phyloP scores from a whole-genome alignment of 2,329 filamentous ascomycete genomes.

The Dryadomyces quercus-mongolicae region DNA sequence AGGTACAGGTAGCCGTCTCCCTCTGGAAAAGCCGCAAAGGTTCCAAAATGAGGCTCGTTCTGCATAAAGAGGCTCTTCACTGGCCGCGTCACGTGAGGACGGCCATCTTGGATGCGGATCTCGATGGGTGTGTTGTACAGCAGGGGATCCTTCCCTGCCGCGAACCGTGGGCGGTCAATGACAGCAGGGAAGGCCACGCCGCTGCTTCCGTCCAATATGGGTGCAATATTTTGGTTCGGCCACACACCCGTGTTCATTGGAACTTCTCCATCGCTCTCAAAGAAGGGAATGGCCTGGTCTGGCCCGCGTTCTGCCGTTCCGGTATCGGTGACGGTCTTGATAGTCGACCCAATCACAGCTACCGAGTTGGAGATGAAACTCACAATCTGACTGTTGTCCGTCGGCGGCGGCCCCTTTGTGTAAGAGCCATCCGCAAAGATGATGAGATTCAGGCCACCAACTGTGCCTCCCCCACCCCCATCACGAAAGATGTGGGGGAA shows the following conservation, averaged over 20 bases:
- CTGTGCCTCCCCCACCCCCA: slow-evolving; percentile 12
- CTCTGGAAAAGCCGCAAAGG: slow-evolving; percentile 5
- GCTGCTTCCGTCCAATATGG: background rate
- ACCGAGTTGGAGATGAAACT: slow-evolving; percentile 12
- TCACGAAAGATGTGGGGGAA: slow-evolving; percentile 12
- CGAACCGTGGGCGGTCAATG: slow-evolving; percentile 9
- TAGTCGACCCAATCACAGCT: slow-evolving; percentile 4
- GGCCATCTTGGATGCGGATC: slow-evolving; percentile 6
- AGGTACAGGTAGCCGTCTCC: slow-evolving; percentile 9
- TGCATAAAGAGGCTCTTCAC: slow-evolving; percentile 5
- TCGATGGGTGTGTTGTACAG: slow-evolving; percentile 11
- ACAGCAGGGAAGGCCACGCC: slow-evolving; percentile 10
- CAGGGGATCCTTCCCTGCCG: slow-evolving; percentile 4
- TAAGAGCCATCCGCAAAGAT: slow-evolving; percentile 12
- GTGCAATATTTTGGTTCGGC: slow-evolving; percentile 12
- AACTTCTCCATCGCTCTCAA: slow-evolving; percentile 5
- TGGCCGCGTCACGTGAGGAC: slow-evolving; percentile 1
- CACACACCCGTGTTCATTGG: slow-evolving; percentile 5
- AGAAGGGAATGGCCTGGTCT: slow-evolving; percentile 6
- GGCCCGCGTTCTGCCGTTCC: background rate
- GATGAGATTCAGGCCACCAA: slow-evolving; percentile 9
- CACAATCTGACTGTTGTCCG: slow-evolving; percentile 6
- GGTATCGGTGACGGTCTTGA: background rate
- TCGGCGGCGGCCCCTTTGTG: slow-evolving; percentile 10
- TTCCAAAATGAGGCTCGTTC: slow-evolving; percentile 10